Evolutionary conservation across 495 filamentous ascomycete species (phyloP).

Genomic region (Pseudomonodictys pantanalensis): DNA sequence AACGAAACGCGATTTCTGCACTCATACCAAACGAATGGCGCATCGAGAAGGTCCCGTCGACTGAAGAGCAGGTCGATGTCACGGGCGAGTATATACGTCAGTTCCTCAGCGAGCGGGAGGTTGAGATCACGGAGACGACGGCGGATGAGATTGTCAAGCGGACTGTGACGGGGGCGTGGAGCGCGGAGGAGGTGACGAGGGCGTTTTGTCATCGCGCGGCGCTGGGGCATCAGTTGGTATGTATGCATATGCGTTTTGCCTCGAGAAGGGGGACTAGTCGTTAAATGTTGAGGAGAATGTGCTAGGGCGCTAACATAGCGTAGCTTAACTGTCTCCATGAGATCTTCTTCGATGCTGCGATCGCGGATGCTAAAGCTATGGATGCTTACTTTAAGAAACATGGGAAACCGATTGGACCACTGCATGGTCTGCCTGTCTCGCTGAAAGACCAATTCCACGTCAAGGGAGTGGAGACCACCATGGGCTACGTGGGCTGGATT

Average conservation of each 20-base stretch:
- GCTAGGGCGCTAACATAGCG: constrained; percentile 2
- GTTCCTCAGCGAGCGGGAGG: constrained; percentile 53
- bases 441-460: constrained; percentile 45
- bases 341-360: constrained; percentile 43
- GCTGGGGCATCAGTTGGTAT: constrained; percentile 48
- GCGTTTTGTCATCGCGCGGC: constrained; percentile 46
- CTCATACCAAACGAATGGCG: constrained; percentile 60
- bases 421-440: constrained; percentile 47
- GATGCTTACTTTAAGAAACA: constrained; percentile 45
- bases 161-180: constrained; percentile 40
- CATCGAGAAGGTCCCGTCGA: constrained; percentile 49
- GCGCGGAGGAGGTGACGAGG: constrained; percentile 41
- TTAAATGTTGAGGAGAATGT: constrained; percentile 29
- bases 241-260: not conserved
- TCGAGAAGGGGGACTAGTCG: too few relatives aligned
- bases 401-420: constrained; percentile 41
- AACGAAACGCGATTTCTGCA: constrained; percentile 52
- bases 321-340: constrained; percentile 38
- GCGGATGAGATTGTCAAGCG: constrained; percentile 40
- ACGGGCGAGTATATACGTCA: constrained; percentile 59
- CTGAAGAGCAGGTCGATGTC: constrained; percentile 57
- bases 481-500: constrained; percentile 31
- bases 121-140: constrained; percentile 47
- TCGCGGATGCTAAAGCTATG: constrained; percentile 43
- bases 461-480: constrained; percentile 30